phyloP scores from a whole-genome alignment of 2,329 filamentous ascomycete genomes.

The Epichloe hybrida region DNA sequence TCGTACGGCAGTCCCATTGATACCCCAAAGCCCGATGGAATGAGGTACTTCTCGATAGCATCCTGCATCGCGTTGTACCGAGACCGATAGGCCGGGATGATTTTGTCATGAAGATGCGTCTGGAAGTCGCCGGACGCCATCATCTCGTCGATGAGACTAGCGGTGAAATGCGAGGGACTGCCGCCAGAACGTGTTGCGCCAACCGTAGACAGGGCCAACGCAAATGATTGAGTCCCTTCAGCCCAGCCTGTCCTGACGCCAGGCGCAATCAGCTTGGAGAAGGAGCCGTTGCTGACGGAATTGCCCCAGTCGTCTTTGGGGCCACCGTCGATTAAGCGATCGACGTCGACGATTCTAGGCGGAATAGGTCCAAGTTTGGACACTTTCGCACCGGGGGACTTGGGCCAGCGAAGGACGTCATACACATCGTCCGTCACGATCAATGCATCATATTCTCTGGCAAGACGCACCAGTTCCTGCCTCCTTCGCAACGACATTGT shows the following conservation, averaged over 20 bases:
- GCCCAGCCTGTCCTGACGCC: conserved; percentile 78
- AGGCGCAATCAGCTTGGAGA: conserved; percentile 75
- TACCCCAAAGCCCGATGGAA: conserved; percentile 8
- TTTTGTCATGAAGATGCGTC: conserved; percentile 8
- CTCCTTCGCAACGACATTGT: conserved; percentile 63
- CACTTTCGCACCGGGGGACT: conserved; percentile 34
- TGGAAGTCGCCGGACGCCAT: conserved; percentile 9
- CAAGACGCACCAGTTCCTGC: conserved; percentile 57
- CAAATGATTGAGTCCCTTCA: conserved; percentile 50
- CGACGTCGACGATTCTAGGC: conserved; percentile 3
- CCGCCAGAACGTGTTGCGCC: conserved; percentile 44
- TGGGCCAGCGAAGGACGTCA: conserved; percentile 74
- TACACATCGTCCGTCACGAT: conserved; percentile 87
- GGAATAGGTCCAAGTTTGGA: conserved; percentile 64
- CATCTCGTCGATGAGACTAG: conserved; percentile 8
- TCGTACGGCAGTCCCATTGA: conserved; percentile 8
- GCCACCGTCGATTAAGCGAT: neutral
- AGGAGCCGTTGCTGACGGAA: conserved; percentile 72
- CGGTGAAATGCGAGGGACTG: conserved; percentile 24
- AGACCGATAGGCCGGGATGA: conserved; percentile 10
- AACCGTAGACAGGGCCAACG: conserved; percentile 36
- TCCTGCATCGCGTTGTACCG: conserved; percentile 9
- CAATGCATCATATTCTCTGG: conserved; percentile 68
- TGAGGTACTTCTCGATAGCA: conserved; percentile 8
- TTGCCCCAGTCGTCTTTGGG: conserved; percentile 55